Base-by-base conservation (phyloP, 169 alveolate species). In the Ichthyophthirius multifiliis region DNA sequence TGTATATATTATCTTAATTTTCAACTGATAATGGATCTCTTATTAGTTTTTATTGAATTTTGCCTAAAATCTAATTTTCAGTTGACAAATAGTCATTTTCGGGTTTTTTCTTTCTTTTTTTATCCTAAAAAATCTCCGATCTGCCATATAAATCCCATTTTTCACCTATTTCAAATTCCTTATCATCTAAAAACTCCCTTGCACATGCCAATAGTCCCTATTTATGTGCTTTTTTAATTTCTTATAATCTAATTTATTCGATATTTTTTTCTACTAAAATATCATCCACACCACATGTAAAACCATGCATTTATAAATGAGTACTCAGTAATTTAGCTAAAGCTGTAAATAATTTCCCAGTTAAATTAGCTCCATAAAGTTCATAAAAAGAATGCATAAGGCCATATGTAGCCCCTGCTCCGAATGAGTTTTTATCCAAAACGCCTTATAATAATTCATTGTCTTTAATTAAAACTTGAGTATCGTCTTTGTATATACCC, bases 391-490 rank as follows among this genome's bases (percentile, higher is more conserved):
- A 92, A 89, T 98, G 99, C 74, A 98, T 95, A 76, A 98, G 81
- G 37, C 99, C 99, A 85, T 95, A 97, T 41, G 98, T 95, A 34
- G 98, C 93, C 23, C 86, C 86, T 31, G 98, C 96, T 44, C 99
- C 99, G 47, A 98, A 94, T 86, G 97, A 98, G 43, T 97, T 94
- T 87, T 98, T 98, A 83, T 98, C 99, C 30, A 98, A 83, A 45
- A 97, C 97, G n/a, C 99, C 99, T 82, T 93, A 94, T 37, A 98
- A 84, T 63, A 97, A 89, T 88, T 97, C 99, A 30, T 99, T 97
- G 45, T 97, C 94, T 82, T 90, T 87, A 4, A 94, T 89, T 7
- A 94, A 74, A n/a, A 90, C 89, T 20, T 79, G 73, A 27, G 85
- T 83, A 20, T 94, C 97, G 71, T 94, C 97, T 30, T 75, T 76